Base-by-base conservation (phyloP, 2,329 filamentous ascomycete genomes). In the Torrubiella hemipterigena region DNA sequence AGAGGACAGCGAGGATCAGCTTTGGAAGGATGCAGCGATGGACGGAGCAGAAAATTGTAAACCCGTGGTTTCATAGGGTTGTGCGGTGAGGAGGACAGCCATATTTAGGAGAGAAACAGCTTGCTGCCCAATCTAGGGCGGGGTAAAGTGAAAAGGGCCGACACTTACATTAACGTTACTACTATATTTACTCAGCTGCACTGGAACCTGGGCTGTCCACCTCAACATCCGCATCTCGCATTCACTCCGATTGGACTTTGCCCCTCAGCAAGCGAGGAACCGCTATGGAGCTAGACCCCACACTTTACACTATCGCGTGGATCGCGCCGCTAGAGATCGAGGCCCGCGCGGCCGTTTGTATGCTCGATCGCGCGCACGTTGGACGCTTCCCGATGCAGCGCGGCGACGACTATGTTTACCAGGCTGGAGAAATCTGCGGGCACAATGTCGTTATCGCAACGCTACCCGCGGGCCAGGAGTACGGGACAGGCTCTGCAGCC, bases 371-470 rank as follows among this genome's bases (percentile, higher is more conserved):
- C 5, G 24, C 30, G 22, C 50, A 56, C 28, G 3, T 16, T 2
- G 50, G 51, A 2, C 34, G 32, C 7, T 57, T 59, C 33, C 35
- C 42, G 3, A 33, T 52, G 2, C 17, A 32, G n/a, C 42, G 37
- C 7, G 54, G 55, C 3, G 42, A 55, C 30, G 48, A 55, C 36
- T 52, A 53, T 33, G 33, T 54, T 3, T 59, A 51, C 30, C 37
- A 42, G 7, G 49, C 52, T 2, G 53, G 54, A 5, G 42, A 49
- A 6, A 48, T 58, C 14, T 41, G 42, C 24, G 49, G 52, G 6
- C 51, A 56, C 33, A 53, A 59, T 32, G 35, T 58, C 19, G 42
- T 58, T n/a, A 44, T 61, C 19, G 51, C 50, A 1, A 55, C 51
- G 0, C 34, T 58, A 1, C 49, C 55, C 2, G 38, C 38, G 0